phyloP scores from a whole-genome alignment of 345 rosid species.

The Nasturtium officinale region DNA sequence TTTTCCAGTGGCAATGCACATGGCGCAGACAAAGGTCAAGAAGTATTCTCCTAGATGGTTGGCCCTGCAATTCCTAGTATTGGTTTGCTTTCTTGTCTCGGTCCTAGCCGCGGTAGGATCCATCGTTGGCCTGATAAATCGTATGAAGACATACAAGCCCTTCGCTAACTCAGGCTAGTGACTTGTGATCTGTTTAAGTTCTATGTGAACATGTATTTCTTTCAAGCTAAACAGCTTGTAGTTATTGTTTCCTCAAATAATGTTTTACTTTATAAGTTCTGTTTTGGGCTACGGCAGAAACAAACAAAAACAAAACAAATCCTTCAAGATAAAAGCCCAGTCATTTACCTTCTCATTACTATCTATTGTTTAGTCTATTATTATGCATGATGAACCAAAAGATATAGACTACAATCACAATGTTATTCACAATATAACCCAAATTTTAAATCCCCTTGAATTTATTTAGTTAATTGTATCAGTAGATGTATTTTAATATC shows the following conservation, averaged over 20 bases:
- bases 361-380: not conserved
- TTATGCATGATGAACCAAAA: not conserved
- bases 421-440: not conserved
- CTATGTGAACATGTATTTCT: not conserved
- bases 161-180: constrained; percentile 44
- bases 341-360: not conserved
- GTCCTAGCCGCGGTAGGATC: constrained; percentile 73
- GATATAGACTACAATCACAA: not conserved
- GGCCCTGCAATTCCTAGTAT: constrained; percentile 60
- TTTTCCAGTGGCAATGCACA: constrained; percentile 87
- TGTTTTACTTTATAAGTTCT: constrained; percentile 2
- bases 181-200: not conserved
- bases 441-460: not conserved
- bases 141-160: constrained; percentile 70
- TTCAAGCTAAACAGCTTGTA: not conserved
- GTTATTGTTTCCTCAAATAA: constrained; percentile 3
- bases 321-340: too few species aligned
- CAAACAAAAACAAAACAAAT: not conserved
- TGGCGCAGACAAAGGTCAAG: constrained; percentile 51
- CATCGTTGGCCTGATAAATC: constrained; percentile 59
- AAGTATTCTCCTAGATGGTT: constrained; percentile 68
- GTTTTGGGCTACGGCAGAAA: not conserved
- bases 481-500: not conserved
- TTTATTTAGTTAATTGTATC: not conserved
- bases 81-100: constrained; percentile 64